These are phyloP conservation scores for Testicularia cyperi DNA, from an alignment of 1,284 basidiomycete genomes.

Conservation along the genomic window DNA sequence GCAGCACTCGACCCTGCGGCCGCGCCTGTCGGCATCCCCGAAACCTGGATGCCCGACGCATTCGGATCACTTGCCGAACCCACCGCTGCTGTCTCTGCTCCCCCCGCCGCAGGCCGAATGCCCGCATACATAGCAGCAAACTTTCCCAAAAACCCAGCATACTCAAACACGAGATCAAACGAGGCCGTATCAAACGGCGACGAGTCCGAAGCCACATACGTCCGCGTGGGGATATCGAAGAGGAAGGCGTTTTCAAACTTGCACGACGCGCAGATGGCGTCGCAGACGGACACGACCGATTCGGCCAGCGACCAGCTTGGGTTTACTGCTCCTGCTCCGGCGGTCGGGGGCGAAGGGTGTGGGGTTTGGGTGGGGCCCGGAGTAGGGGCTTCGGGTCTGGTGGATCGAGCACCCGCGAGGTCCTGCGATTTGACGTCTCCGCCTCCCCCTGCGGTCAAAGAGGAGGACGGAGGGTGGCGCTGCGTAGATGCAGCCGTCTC, in stretches of 20 bases:
- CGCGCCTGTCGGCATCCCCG: background rate
- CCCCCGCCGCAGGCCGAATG: conserved; percentile 2
- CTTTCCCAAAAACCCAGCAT: conserved; percentile 80
- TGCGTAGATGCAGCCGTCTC: too few species aligned
- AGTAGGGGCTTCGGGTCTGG: too few species aligned
- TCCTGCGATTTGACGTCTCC: too few species aligned
- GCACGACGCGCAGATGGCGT: conserved; percentile 67
- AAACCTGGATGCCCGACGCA: background rate
- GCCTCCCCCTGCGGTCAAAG: too few species aligned
- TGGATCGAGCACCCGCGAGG: too few species aligned
- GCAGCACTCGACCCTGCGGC: background rate
- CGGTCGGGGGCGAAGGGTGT: too few species aligned
- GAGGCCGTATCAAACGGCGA: conserved; percentile 86
- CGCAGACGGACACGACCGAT: conserved; percentile 42
- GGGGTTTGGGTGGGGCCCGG: too few species aligned
- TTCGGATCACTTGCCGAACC: too few species aligned
- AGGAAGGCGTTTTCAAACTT: conserved; percentile 88
- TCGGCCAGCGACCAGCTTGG: conserved; percentile 29
- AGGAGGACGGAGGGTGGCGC: too few species aligned
- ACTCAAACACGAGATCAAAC: conserved; percentile 85
- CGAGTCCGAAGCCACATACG: conserved; percentile 89
- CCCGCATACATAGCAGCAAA: conserved; percentile 78
- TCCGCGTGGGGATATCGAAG: conserved; percentile 80
- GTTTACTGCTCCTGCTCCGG: too few species aligned
- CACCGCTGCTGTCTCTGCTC: background rate